Evolutionary conservation across 192 early-diverging fungal genomes (phyloP).

Genomic region (Cladochytrium replicatum): DNA sequence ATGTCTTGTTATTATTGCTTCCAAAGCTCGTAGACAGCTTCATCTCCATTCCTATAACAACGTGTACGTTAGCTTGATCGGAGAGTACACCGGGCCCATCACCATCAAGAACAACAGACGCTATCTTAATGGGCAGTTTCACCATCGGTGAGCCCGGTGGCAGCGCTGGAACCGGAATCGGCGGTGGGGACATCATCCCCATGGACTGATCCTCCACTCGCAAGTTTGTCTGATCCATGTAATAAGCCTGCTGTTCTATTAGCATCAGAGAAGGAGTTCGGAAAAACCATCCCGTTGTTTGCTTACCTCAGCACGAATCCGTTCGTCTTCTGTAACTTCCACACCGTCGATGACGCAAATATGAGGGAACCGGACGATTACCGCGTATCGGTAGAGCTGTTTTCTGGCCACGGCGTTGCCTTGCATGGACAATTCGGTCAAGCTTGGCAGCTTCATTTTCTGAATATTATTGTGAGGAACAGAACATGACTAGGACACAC

Average conservation of each 20-base stretch:
- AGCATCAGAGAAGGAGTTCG: neutral
- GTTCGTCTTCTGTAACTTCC: conserved; percentile 44
- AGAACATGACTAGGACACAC: conserved; percentile 1
- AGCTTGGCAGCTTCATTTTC: conserved; percentile 51
- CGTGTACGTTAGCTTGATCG: neutral
- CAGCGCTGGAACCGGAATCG: neutral
- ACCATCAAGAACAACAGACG: conserved; percentile 48
- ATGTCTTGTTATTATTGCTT: neutral
- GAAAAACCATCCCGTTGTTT: neutral
- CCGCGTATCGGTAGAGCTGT: conserved; percentile 34
- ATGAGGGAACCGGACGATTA: conserved; percentile 44
- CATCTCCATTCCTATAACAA: conserved; percentile 32
- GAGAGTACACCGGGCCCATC: neutral
- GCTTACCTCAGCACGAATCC: conserved; percentile 34
- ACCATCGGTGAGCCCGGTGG: conserved; percentile 4
- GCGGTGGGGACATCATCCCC: conserved; percentile 12
- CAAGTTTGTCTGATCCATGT: conserved; percentile 31
- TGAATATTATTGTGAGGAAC: conserved; percentile 7
- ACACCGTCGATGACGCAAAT: conserved; percentile 40
- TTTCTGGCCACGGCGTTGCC: conserved; percentile 45
- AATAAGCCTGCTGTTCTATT: conserved; percentile 20
- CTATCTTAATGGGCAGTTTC: conserved; percentile 43
- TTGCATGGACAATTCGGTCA: conserved; percentile 38
- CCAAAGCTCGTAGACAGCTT: conserved; percentile 25
- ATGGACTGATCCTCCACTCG: conserved; percentile 18